Base-by-base conservation (phyloP, 352 stramenopile species). In the Phytophthora pinifolia region DNA sequence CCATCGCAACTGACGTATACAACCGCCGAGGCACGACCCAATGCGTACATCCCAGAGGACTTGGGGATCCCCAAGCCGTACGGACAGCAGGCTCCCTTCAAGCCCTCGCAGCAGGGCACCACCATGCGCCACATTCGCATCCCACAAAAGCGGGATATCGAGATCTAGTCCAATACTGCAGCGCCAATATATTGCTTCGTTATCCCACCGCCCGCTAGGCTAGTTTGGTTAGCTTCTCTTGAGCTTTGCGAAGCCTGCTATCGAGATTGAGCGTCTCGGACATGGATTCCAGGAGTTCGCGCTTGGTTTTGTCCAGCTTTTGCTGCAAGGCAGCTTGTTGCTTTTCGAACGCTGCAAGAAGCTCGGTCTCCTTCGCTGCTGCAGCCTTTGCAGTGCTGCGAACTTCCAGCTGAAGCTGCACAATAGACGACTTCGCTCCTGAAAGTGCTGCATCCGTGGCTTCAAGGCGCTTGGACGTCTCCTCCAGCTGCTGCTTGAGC, bases 51-150 rank as follows among this genome's bases (percentile, higher is more conserved):
- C 46, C 93, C 93, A 9, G 85, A 96, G 27, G 88, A 92, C 10
- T 67, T 98, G 35, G 88, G 89, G 14, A 96, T 98, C 44, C 92
- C 94, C 1, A 96, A 97, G 65, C 94, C 93, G 33, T 98, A 98
- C 62, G 91, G 94, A 18, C 67, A 72, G 30, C 72, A 88, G 15
- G 92, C 92, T 13, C 94, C 93, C 20, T 98, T 98, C 77, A 98
- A 98, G 46, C 94, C 94, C 1, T 79, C 76, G 2, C 71, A 94
- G 46, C 51, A 76, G 6, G 94, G 93, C 18, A 87, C 79, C 2
- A 96, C 80, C 4, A 97, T 98, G 93, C 88, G 93, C 22, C 92
- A 98, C 57, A 98, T 97, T 20, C 76, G 88, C 8, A 47, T 81
- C 38, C 92, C 92, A 2, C 78, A 96, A 67, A 86, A 81, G 52